These are phyloP conservation scores for Leucocoprinus leucothites DNA, from an alignment of 768 basidiomycete genomes.

Conservation along the genomic window DNA sequence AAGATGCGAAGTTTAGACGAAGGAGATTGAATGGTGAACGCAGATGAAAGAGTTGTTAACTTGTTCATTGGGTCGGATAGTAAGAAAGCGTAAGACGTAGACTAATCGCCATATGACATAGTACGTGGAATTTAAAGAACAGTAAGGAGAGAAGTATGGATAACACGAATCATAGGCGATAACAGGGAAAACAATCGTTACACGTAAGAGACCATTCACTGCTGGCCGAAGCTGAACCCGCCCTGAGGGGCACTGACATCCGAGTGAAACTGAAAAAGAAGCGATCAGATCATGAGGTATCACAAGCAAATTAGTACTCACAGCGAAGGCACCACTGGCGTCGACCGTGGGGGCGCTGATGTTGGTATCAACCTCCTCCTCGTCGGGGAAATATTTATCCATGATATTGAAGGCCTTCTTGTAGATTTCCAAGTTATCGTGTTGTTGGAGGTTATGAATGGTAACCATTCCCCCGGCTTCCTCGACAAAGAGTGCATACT, in stretches of 20 bases:
- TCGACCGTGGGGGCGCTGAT: constrained; percentile 77
- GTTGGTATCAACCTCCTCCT: constrained; percentile 88
- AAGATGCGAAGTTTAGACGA: constrained; percentile 13
- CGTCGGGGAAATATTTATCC: constrained; percentile 98
- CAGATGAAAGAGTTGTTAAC: constrained; percentile 2
- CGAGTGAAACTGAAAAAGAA: constrained; percentile 64
- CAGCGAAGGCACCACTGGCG: constrained; percentile 69
- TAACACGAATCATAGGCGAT: constrained; percentile 7
- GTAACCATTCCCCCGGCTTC: constrained; percentile 99
- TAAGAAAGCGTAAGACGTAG: constrained; percentile 5
- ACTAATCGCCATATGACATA: constrained; percentile 4
- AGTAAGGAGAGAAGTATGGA: constrained; percentile 1
- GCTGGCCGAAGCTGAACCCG: constrained; percentile 91
- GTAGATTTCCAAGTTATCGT: constrained; percentile 99
- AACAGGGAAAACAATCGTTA: constrained; percentile 15
- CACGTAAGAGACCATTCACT: constrained; percentile 22
- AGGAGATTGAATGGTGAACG: not conserved
- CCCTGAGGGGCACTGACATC: constrained; percentile 89
- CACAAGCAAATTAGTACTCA: constrained; percentile 32
- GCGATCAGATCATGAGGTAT: constrained; percentile 12
- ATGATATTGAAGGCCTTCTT: constrained; percentile 99
- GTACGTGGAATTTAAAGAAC: not conserved
- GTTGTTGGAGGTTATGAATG: constrained; percentile 98
- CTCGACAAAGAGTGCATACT: constrained; percentile 93
- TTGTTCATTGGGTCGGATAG: not conserved